Evolutionary conservation across 2,329 filamentous ascomycete species (phyloP).

Genomic region (Colletotrichum sp.): DNA sequence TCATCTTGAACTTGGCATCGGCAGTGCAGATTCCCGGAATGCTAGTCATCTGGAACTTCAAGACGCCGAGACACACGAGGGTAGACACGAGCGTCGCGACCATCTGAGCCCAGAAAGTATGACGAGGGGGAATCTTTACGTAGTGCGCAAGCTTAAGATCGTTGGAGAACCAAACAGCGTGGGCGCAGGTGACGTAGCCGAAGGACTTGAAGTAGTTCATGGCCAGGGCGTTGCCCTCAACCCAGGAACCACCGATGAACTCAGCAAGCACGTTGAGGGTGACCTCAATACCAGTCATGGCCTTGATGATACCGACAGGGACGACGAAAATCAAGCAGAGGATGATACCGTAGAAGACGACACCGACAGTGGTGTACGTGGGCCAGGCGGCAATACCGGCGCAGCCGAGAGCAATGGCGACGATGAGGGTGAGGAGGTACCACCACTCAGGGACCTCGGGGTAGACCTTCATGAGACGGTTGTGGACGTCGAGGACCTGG

Average conservation of each 20-base stretch:
- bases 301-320: conserved; percentile 57
- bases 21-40: conserved; percentile 42
- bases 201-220: conserved; percentile 63
- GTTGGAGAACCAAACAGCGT: conserved; percentile 27
- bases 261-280: conserved; percentile 59
- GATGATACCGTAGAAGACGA: conserved; percentile 55
- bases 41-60: conserved; percentile 47
- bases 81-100: conserved; percentile 58
- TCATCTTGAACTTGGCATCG: conserved; percentile 38
- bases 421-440: conserved; percentile 49
- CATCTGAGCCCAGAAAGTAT: conserved; percentile 65
- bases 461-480: conserved; percentile 51
- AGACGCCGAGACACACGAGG: conserved; percentile 54
- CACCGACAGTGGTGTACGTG: conserved; percentile 55
- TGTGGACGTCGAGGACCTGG: conserved; percentile 49
- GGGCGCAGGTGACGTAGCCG: conserved; percentile 36
- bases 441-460: conserved; percentile 60
- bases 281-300: conserved; percentile 58
- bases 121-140: conserved; percentile 66
- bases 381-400: conserved; percentile 53
- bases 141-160: conserved; percentile 58
- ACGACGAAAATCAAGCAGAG: conserved; percentile 57
- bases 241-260: conserved; percentile 57
- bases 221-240: conserved; percentile 54
- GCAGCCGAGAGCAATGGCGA: conserved; percentile 51